Evolutionary conservation across 2,329 filamentous ascomycete species (phyloP).

Genomic region (Nothomitra cinnamomea): DNA sequence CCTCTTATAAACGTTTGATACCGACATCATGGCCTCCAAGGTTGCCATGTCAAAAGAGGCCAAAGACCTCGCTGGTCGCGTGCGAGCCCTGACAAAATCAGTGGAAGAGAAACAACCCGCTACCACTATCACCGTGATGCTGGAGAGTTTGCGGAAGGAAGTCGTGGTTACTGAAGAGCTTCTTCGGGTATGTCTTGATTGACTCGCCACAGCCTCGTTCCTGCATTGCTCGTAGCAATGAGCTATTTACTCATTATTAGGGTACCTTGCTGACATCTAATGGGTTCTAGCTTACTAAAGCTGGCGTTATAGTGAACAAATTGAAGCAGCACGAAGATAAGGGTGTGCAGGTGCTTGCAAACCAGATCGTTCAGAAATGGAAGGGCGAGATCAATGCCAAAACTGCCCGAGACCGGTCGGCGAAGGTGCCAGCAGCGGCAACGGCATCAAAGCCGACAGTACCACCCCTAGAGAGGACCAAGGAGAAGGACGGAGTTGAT

Average conservation of each 20-base stretch:
- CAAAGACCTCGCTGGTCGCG: slow-evolving; percentile 61
- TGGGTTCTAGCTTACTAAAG: slow-evolving; percentile 53
- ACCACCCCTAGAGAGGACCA: slow-evolving; percentile 60
- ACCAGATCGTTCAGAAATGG: slow-evolving; percentile 78
- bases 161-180: slow-evolving; percentile 78
- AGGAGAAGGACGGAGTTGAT: slow-evolving; percentile 66
- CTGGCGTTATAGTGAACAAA: slow-evolving; percentile 79
- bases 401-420: slow-evolving; percentile 31
- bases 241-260: no score
- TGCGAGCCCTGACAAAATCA: slow-evolving; percentile 68
- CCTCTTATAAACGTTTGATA: no score
- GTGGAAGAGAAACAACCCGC: slow-evolving; percentile 57
- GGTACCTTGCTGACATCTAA: not conserved
- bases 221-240: not conserved
- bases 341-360: slow-evolving; percentile 54
- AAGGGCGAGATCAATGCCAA: slow-evolving; percentile 53
- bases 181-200: slow-evolving; percentile 34
- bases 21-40: not conserved
- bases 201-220: not conserved
- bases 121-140: slow-evolving; percentile 51
- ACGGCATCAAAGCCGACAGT: slow-evolving; percentile 36
- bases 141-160: slow-evolving; percentile 65
- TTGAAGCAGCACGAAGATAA: slow-evolving; percentile 63
- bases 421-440: slow-evolving; percentile 28
- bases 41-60: slow-evolving; percentile 43